A percentile compares a stretch with the other conserved stretches of the same genome.
phyloP scores from a whole-genome alignment of 1,284 basidiomycete genomes.

The Cryptococcus sp. region DNA sequence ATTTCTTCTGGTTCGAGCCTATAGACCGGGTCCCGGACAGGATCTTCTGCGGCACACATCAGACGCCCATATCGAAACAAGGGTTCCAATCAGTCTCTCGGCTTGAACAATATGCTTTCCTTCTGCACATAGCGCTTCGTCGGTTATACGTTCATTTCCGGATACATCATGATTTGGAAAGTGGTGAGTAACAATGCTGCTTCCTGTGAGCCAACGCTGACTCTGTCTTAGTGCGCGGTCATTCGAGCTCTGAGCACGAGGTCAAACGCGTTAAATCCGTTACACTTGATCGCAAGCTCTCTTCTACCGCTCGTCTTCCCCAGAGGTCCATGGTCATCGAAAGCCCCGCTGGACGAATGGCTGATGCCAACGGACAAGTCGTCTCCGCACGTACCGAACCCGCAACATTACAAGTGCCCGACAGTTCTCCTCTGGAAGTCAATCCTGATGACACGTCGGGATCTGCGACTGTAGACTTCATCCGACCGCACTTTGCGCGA shows the following conservation, averaged over 20 bases:
- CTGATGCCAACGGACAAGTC: slow-evolving; percentile 64
- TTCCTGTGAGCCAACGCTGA: slow-evolving; percentile 10
- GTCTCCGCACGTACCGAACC: slow-evolving; percentile 30
- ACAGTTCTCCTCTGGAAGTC: slow-evolving; percentile 1
- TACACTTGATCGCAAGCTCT: slow-evolving; percentile 88
- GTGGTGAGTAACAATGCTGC: slow-evolving; percentile 31
- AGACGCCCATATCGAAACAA: slow-evolving; percentile 62
- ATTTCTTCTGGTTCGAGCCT: slow-evolving; percentile 71
- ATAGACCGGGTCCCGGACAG: slow-evolving; percentile 54
- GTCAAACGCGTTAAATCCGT: slow-evolving; percentile 91
- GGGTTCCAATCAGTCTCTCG: slow-evolving; percentile 92
- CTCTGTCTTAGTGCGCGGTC: slow-evolving; percentile 27
- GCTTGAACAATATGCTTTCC: slow-evolving; percentile 95
- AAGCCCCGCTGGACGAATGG: slow-evolving; percentile 86
- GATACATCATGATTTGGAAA: slow-evolving; percentile 84
- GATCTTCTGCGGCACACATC: slow-evolving; percentile 78
- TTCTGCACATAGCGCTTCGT: slow-evolving; percentile 92
- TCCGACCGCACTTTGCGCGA: slow-evolving; percentile 73
- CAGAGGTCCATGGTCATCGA: slow-evolving; percentile 95
- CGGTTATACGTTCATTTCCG: slow-evolving; percentile 87
- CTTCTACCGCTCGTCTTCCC: slow-evolving; percentile 83
- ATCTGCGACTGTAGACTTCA: slow-evolving; percentile 53
- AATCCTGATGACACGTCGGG: slow-evolving; percentile 19
- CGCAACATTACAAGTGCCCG: slow-evolving; percentile 2
- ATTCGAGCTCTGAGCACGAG: slow-evolving; percentile 58